phyloP scores from a whole-genome alignment of 1,284 basidiomycete species.

The Inonotus obliquus region DNA sequence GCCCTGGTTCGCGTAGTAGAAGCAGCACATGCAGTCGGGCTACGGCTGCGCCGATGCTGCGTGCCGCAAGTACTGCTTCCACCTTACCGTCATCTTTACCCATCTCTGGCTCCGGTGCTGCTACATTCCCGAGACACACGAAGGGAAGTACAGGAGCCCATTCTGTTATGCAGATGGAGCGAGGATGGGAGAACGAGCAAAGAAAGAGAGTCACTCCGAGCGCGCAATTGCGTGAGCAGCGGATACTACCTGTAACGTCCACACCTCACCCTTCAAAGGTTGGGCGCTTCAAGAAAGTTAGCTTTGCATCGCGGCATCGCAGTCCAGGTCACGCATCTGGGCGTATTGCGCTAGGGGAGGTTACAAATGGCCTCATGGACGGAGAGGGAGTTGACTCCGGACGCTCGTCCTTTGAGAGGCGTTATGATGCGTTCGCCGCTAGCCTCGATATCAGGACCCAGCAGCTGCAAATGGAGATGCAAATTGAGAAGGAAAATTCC shows the following conservation, averaged over 20 bases:
- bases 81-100: background rate
- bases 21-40: background rate
- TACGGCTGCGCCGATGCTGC: background rate
- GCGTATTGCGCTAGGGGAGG: slow-evolving; percentile 3
- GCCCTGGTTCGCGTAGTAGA: slow-evolving; percentile 1
- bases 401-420: background rate
- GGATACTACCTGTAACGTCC: background rate
- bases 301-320: background rate
- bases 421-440: slow-evolving; percentile 6
- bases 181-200: background rate
- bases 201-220: background rate
- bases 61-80: background rate
- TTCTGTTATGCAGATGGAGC: background rate
- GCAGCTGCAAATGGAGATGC: background rate
- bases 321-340: background rate
- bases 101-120: background rate
- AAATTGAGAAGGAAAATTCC: background rate
- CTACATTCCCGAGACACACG: background rate
- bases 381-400: background rate
- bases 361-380: slow-evolving; percentile 3
- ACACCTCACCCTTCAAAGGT: background rate
- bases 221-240: background rate
- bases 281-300: background rate
- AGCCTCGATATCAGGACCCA: background rate
- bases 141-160: background rate